Conservation (phyloP, 2,329 filamentous ascomycete genomes). For the Phaeoacremonium minimum region DNA sequence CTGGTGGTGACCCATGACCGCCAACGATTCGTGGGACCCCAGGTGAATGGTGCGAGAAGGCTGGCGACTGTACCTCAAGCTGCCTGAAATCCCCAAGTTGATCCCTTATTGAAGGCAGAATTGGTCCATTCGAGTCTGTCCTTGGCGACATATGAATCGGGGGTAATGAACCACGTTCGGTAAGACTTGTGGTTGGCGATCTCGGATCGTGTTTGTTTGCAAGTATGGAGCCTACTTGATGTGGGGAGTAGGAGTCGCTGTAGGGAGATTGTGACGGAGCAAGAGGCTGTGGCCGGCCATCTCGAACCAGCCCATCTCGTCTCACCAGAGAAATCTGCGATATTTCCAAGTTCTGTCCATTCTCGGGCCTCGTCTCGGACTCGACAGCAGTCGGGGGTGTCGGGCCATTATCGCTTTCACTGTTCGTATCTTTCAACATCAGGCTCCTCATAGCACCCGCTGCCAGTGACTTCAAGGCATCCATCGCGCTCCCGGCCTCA, state of each 20-base stretch:
- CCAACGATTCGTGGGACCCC: too few species aligned
- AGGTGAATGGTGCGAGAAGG: slow-evolving; percentile 16
- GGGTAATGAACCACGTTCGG: slow-evolving; percentile 17
- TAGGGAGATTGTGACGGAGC: slow-evolving; percentile 6
- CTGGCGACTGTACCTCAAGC: slow-evolving; percentile 6
- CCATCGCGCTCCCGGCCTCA: slow-evolving; percentile 6
- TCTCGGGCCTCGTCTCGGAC: neutral
- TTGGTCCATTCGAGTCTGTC: slow-evolving; percentile 29
- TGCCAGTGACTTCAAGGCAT: slow-evolving; percentile 24
- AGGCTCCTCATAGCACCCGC: slow-evolving; percentile 22
- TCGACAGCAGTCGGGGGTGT: slow-evolving; percentile 15
- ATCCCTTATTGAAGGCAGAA: slow-evolving; percentile 31
- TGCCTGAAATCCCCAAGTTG: slow-evolving; percentile 25
- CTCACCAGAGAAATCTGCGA: slow-evolving; percentile 2
- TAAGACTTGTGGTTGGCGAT: slow-evolving; percentile 11
- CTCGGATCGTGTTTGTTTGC: slow-evolving; percentile 5
- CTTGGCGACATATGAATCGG: slow-evolving; percentile 33
- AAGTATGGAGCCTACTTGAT: neutral
- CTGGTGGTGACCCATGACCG: slow-evolving; percentile 39
- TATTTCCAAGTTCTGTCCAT: neutral
- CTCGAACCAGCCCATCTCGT: slow-evolving; percentile 1
- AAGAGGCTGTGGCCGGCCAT: slow-evolving; percentile 7
- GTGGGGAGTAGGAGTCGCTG: slow-evolving; percentile 6
- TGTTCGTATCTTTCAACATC: slow-evolving; percentile 7
- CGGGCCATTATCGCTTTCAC: slow-evolving; percentile 12